Base-by-base conservation (phyloP, 2,329 filamentous ascomycete genomes). In the Shiraia bambusicola region DNA sequence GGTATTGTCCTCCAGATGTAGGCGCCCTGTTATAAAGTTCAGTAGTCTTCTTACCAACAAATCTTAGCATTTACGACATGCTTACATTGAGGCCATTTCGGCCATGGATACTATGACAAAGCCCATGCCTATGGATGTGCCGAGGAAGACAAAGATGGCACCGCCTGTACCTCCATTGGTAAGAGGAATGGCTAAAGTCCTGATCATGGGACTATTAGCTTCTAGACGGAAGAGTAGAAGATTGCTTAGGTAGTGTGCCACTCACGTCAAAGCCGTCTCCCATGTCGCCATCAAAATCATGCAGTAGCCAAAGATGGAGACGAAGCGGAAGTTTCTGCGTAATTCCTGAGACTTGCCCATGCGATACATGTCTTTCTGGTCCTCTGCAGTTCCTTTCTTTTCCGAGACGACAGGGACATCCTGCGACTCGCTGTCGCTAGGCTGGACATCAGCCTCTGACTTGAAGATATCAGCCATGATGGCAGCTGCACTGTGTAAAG, bases 301-400 rank as follows among this genome's bases (percentile, higher is more conserved):
- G 0, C 44, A 47, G 38, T 57, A 61, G 11, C 55, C 57, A 25
- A 61, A 59, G 2, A 59, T 59, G 1, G 59, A 58, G 12, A 61
- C 49, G 19, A 59, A 56, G 14, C 50, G 36, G 24, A 61, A 63
- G 39, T 59, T 63, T 10, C 58, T 25, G 26, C 56, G 45, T 15
- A 63, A 33, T 33, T 63, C 59, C 22, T 63, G 59, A 8, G 31
- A 35, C 36, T 61, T 63, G 6, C 59, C 59, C 59, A 61, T 61
- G 11, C 59, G 53, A 19, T 54, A 25, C 57, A 63, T 63, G 38
- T 63, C 59, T 8, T 42, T 50, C 33, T 52, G 53, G 25, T 60
- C 58, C 15, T 34, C 32, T 2, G 26, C 16, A 4, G 56, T 58
- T 14, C 56, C 56, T 28, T 47, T 57, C 44, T 54, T 57, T 34